phyloP scores from a whole-genome alignment of 306 rosid genomes.

The Luffa aegyptiaca region DNA sequence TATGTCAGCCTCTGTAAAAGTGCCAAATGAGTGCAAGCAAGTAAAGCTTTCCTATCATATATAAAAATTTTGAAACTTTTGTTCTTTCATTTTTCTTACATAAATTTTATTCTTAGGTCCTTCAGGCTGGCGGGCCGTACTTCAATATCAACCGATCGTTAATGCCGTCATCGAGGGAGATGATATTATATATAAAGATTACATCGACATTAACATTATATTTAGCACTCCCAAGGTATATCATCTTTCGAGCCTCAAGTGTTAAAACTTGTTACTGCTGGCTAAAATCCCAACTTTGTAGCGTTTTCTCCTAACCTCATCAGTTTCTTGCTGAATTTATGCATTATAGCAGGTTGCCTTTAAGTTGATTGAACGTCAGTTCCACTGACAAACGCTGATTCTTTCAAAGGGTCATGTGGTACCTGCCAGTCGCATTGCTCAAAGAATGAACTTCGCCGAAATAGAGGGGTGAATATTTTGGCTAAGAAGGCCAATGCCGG shows the following conservation, averaged over 20 bases:
- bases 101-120: constrained; percentile 2
- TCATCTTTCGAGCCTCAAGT: background rate
- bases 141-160: constrained; percentile 40
- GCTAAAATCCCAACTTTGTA: background rate
- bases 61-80: background rate
- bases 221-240: constrained; percentile 54
- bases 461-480: constrained; percentile 11
- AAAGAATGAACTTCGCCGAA: constrained; percentile 31
- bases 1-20: constrained; percentile 55
- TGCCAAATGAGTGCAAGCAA: constrained; percentile 12
- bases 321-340: background rate
- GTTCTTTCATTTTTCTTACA: background rate
- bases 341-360: background rate
- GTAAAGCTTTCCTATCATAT: background rate
- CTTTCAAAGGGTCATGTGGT: constrained; percentile 25
- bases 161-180: constrained; percentile 68
- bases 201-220: constrained; percentile 54
- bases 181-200: constrained; percentile 53
- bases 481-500: no score
- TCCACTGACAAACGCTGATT: no score
- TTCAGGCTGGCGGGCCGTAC: constrained; percentile 58
- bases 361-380: no score
- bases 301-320: background rate
- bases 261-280: background rate
- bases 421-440: constrained; percentile 36